Conservation (phyloP, 345 rosid genomes). For the Gossypium mustelinum region DNA sequence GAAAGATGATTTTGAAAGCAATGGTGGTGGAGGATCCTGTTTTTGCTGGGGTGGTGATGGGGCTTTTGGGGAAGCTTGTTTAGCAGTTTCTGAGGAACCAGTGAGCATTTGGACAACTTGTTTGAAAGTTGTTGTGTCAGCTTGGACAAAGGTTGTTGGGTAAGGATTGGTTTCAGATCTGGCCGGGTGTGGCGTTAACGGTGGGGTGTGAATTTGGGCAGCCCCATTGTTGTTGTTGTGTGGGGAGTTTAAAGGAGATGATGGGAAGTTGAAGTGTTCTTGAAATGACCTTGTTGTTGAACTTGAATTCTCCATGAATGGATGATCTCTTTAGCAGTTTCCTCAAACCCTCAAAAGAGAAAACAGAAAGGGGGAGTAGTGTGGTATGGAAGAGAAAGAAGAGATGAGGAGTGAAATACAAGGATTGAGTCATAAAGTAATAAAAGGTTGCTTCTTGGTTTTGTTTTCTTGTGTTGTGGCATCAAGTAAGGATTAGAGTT, state of each 20-base stretch:
- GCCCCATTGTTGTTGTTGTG: conserved; percentile 32
- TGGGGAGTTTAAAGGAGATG: conserved; percentile 55
- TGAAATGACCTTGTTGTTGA: conserved; percentile 27
- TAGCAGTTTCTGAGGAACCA: conserved; percentile 65
- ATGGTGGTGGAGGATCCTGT: conserved; percentile 23
- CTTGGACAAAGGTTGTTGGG: conserved; percentile 95
- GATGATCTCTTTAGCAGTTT: neutral
- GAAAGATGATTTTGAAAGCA: conserved; percentile 34
- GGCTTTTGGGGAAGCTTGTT: conserved; percentile 42
- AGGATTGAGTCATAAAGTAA: conserved; percentile 16
- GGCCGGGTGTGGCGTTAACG: conserved; percentile 50
- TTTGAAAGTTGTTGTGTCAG: conserved; percentile 80
- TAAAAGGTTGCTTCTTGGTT: conserved; percentile 10
- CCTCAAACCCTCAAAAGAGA: neutral
- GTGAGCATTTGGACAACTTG: conserved; percentile 97
- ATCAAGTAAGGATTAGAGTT: neutral
- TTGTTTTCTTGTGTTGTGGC: conserved; percentile 27
- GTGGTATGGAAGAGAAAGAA: conserved; percentile 28
- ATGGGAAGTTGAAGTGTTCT: conserved; percentile 37
- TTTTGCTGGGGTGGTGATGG: conserved; percentile 29
- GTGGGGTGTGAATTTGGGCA: conserved; percentile 41
- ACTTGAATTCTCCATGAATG: conserved; percentile 48
- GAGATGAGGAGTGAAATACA: conserved; percentile 38
- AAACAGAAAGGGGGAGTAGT: conserved; percentile 1
- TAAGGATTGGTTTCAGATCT: conserved; percentile 89